Percentiles rank a stretch among this genome's conserved stretches.
Conservation (phyloP, 2,329 filamentous ascomycete species). For the Hypoxylon rubiginosum region DNA sequence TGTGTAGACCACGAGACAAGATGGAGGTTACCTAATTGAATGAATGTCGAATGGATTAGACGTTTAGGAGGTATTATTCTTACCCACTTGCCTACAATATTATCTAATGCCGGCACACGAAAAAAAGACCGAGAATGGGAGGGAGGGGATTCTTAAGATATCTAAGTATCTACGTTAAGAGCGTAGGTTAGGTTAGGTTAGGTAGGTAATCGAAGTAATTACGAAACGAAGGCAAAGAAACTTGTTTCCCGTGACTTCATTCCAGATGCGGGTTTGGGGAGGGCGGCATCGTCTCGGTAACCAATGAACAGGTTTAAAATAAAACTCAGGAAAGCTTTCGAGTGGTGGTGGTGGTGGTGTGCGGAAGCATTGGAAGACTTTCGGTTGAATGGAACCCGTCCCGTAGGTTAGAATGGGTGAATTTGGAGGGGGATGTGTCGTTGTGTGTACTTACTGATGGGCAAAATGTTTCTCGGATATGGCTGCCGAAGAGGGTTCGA, state of each 20-base stretch:
- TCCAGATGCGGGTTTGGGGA: background rate
- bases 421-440: background rate
- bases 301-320: constrained; percentile 14
- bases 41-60: background rate
- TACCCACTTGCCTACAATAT: no score
- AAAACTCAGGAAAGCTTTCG: background rate
- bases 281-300: constrained; percentile 19
- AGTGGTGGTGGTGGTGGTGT: background rate
- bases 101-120: background rate
- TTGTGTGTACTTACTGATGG: background rate
- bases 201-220: background rate
- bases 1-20: constrained; percentile 3
- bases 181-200: background rate
- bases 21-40: constrained; percentile 7
- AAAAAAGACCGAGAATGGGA: background rate
- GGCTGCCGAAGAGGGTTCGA: constrained; percentile 32
- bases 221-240: background rate
- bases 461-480: constrained; percentile 17
- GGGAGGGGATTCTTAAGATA: background rate
- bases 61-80: no score
- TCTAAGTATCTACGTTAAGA: background rate
- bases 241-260: background rate
- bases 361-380: background rate
- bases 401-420: background rate
- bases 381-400: constrained; percentile 9